phyloP scores from a whole-genome alignment of 2,329 filamentous ascomycete genomes.

The Aspergillus hortae region DNA sequence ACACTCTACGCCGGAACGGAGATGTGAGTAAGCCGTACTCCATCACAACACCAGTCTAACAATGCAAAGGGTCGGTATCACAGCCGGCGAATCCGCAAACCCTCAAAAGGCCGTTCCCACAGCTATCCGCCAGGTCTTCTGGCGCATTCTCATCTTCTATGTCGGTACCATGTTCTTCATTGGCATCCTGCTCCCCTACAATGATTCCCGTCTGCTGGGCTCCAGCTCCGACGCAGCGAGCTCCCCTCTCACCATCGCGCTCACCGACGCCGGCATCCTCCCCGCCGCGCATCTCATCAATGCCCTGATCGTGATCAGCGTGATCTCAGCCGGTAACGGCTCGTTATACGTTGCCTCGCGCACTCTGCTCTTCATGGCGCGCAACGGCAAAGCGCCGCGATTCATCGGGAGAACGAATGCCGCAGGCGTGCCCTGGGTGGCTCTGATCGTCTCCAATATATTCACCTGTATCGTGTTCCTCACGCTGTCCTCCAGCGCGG shows the following conservation, averaged over 20 bases:
- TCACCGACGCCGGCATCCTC: conserved; percentile 70
- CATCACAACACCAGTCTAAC: conserved; percentile 1
- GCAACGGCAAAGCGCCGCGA: conserved; percentile 66
- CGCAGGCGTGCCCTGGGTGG: conserved; percentile 57
- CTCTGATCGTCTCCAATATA: conserved; percentile 66
- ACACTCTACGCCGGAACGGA: conserved; percentile 34
- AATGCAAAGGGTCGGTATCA: conserved; percentile 30
- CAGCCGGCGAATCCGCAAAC: conserved; percentile 38
- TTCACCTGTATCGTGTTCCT: conserved; percentile 51
- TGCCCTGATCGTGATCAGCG: conserved; percentile 70
- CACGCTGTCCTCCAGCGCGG: conserved; percentile 27
- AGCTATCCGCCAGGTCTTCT: conserved; percentile 41
- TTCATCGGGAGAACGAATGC: conserved; percentile 66
- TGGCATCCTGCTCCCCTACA: conserved; percentile 68
- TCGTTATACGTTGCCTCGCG: conserved; percentile 75
- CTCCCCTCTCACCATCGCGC: conserved; percentile 70
- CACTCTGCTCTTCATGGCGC: conserved; percentile 72
- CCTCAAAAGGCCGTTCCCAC: conserved; percentile 44
- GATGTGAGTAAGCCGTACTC: conserved; percentile 18
- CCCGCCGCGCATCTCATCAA: conserved; percentile 74
- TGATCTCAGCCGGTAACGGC: conserved; percentile 68
- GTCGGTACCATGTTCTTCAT: conserved; percentile 68
- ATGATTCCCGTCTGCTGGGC: conserved; percentile 61
- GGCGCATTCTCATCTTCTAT: conserved; percentile 53
- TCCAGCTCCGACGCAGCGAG: conserved; percentile 61